These are phyloP conservation scores for Hyaloperonospora brassicae DNA, from an alignment of 352 stramenopile genomes.

Conservation along the genomic window DNA sequence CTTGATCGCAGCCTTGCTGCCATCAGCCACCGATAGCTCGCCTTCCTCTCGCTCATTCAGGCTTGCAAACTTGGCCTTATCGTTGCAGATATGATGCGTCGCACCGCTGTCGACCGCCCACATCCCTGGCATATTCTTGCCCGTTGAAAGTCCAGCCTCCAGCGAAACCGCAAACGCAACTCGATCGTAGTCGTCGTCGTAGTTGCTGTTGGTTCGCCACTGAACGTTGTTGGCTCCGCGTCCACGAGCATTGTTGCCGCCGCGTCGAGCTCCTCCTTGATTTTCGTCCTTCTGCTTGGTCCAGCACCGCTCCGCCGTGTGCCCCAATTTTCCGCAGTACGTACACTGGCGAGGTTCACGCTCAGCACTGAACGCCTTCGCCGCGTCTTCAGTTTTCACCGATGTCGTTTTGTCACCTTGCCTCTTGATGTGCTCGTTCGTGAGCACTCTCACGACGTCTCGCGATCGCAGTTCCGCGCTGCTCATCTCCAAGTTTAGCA, in stretches of 20 bases:
- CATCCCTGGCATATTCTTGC: constrained; percentile 3
- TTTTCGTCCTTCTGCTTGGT: no score
- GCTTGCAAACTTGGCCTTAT: background rate
- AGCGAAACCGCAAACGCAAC: constrained; percentile 18
- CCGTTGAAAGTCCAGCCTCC: constrained; percentile 7
- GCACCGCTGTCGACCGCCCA: constrained; percentile 19
- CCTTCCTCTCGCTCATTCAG: background rate
- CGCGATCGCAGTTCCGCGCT: constrained; percentile 7
- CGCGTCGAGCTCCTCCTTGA: constrained; percentile 2
- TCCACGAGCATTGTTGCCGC: constrained; percentile 6
- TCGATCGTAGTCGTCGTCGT: background rate
- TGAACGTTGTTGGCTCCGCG: constrained; percentile 11
- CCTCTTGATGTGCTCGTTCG: constrained; percentile 20
- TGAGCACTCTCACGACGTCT: constrained; percentile 14
- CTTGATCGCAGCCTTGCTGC: background rate
- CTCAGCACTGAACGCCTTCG: constrained; percentile 12
- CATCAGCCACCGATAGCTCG: background rate
- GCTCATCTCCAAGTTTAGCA: constrained; percentile 12
- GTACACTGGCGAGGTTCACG: background rate
- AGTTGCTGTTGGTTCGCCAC: constrained; percentile 1
- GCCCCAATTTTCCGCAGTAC: no score
- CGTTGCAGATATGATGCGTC: constrained; percentile 9
- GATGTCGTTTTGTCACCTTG: constrained; percentile 11
- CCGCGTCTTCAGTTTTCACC: constrained; percentile 1
- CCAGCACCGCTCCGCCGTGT: no score